Base-by-base conservation (phyloP, 192 early-diverging fungal species). In the Mortierella alpina region DNA sequence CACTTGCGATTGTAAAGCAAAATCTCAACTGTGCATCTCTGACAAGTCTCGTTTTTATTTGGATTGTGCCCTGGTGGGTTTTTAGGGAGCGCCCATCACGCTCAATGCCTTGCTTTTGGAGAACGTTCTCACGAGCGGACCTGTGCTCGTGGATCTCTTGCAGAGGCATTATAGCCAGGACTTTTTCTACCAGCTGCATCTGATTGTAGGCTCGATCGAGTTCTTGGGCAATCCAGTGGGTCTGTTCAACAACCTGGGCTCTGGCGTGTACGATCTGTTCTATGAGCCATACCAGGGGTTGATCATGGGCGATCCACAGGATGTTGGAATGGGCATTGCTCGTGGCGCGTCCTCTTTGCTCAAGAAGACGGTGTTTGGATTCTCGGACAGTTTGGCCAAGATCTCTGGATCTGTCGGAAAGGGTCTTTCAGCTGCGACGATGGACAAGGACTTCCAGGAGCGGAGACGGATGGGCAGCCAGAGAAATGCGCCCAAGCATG, bases 271-370 rank as follows among this genome's bases (percentile, higher is more conserved):
- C 6, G 98, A 98, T 73, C 91, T 98, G 53, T 99, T 99, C 81
- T 99, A 98, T 84, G 97, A 99, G 75, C 98, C 98, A 0, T 93
- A 96, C 73, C 95, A 97, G 87, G 98, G 98, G 6, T 94, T 98
- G 63, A 92, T 97, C 48, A 96, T 98, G 89, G 96, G 94, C 65
- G 93, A 94, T 62, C 96, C 98, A 10, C 95, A 98, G 72, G 98
- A 98, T 70, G 90, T 98, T 69, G 96, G 96, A 22, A 88, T 97
- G 66, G 97, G 96, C 7, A 75, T 99, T 7, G 97, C 95, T 1
- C 92, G 95, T 63, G 95, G 95, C 8, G 88, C 91, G 7, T 83
- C 89, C 6, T 93, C 93, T 5, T 86, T 96, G 68, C 76, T 95
- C 49, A 93, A 94, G 49, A 99, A 99, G 84, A 97, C 95, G 6